phyloP scores from a whole-genome alignment of 306 rosid species.

The Cyamopsis tetragonoloba region DNA sequence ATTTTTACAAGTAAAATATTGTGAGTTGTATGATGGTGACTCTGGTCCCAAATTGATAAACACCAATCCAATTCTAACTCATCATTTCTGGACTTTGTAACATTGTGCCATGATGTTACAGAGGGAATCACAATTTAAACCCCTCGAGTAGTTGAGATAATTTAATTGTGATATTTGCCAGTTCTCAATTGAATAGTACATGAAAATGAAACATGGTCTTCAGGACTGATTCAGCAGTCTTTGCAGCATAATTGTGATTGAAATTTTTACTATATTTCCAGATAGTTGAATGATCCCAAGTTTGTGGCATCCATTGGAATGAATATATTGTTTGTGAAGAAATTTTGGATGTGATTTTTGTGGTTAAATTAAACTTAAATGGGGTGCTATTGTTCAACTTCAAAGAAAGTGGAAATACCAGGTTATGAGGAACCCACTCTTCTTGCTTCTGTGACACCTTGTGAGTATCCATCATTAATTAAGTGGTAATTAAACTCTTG shows the following conservation, averaged over 20 bases:
- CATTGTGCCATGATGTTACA: too few species aligned
- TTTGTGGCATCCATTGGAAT: conserved; percentile 18
- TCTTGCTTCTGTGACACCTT: conserved; percentile 93
- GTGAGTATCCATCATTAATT: conserved; percentile 53
- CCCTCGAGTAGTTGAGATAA: background rate
- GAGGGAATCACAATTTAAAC: too few species aligned
- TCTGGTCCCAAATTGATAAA: background rate
- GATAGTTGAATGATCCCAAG: too few species aligned
- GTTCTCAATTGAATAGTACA: background rate
- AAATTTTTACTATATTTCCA: conserved; percentile 20
- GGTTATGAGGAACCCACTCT: conserved; percentile 65
- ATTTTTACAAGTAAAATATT: background rate
- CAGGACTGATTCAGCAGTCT: background rate
- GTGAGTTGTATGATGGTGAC: background rate
- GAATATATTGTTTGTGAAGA: conserved; percentile 2
- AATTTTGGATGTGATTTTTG: conserved; percentile 31
- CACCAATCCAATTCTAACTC: background rate
- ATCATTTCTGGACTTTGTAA: too few species aligned
- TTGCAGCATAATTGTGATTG: background rate
- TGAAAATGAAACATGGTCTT: background rate
- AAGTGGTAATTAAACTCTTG: conserved; percentile 14
- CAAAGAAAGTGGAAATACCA: conserved; percentile 40
- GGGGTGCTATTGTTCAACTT: conserved; percentile 70
- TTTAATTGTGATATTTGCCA: background rate
- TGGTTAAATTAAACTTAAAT: conserved; percentile 36